Conservation (phyloP, 495 filamentous ascomycete species). For the Tuber microsphaerosporum region DNA sequence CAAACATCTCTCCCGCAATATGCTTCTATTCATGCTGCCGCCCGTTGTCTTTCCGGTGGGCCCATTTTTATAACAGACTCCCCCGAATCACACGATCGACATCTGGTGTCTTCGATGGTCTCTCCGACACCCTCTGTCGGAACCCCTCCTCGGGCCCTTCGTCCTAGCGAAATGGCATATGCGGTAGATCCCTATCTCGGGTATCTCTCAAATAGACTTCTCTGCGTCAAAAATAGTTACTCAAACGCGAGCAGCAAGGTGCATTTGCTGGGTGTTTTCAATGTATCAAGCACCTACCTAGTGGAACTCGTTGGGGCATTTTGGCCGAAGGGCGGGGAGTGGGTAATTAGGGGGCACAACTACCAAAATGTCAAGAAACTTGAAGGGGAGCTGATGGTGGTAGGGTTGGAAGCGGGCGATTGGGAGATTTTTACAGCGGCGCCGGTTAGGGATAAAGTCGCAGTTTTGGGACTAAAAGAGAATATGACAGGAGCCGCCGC, state of each 20-base stretch:
- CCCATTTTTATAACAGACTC: conserved; percentile 88
- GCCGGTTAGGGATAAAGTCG: conserved; percentile 15
- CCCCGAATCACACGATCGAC: conserved; percentile 67
- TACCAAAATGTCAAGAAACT: conserved; percentile 2
- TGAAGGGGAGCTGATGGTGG: conserved; percentile 14
- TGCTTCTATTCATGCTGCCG: conserved; percentile 76
- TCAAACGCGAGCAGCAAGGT: neutral
- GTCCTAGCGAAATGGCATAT: conserved; percentile 22
- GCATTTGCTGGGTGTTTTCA: conserved; percentile 21
- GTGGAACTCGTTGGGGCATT: conserved; percentile 14
- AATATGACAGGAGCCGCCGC: conserved; percentile 25
- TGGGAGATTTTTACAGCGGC: conserved; percentile 29
- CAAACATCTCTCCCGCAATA: conserved; percentile 69
- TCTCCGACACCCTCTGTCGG: conserved; percentile 11
- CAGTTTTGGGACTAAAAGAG: conserved; percentile 16
- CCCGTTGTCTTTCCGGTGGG: conserved; percentile 77
- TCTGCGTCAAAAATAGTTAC: conserved; percentile 20
- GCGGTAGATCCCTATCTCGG: conserved; percentile 20
- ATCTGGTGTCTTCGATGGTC: conserved; percentile 63
- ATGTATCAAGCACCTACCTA: conserved; percentile 20
- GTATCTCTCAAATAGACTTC: conserved; percentile 16
- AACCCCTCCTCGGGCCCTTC: conserved; percentile 9
- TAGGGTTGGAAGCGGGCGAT: conserved; percentile 16
- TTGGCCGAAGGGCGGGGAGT: conserved; percentile 9
- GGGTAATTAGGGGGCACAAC: conserved; percentile 19